Evolutionary conservation across 1,284 basidiomycete species (phyloP).

Genomic region (Pseudozyma pruni): DNA sequence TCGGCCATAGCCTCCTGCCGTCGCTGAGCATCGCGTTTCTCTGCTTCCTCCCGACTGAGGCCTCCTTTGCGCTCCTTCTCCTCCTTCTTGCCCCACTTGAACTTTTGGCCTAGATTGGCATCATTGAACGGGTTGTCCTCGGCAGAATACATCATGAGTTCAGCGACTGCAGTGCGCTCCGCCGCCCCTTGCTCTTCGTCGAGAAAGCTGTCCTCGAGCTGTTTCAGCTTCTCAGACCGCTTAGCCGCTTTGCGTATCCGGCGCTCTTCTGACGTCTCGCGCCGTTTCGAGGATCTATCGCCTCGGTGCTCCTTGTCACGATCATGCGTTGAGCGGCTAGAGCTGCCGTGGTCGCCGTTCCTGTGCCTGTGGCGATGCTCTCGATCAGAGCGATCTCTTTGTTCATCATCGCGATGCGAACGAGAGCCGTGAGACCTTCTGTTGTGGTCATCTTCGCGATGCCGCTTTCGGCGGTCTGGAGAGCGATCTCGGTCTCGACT

Average conservation of each 20-base stretch:
- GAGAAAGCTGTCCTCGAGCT: slow-evolving; percentile 32
- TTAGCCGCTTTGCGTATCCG: slow-evolving; percentile 56
- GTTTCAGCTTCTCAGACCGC: slow-evolving; percentile 36
- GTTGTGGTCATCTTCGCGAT: slow-evolving; percentile 19
- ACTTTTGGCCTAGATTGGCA: slow-evolving; percentile 89
- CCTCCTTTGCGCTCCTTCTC: slow-evolving; percentile 94
- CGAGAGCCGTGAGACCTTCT: slow-evolving; percentile 20
- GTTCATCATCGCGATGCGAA: slow-evolving; percentile 11
- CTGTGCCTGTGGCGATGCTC: slow-evolving; percentile 24
- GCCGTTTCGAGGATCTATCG: slow-evolving; percentile 25
- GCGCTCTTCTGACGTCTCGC: slow-evolving; percentile 56
- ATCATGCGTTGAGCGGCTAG: slow-evolving; percentile 21
- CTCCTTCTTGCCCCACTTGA: slow-evolving; percentile 97
- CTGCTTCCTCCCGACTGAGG: slow-evolving; percentile 81
- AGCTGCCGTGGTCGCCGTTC: slow-evolving; percentile 20
- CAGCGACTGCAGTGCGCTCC: slow-evolving; percentile 57
- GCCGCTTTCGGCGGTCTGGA: slow-evolving; percentile 29
- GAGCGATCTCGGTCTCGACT: slow-evolving; percentile 18
- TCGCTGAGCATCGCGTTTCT: slow-evolving; percentile 81
- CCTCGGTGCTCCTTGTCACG: slow-evolving; percentile 20
- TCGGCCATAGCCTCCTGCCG: slow-evolving; percentile 87
- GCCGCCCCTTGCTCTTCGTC: slow-evolving; percentile 48
- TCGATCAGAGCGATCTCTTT: slow-evolving; percentile 17
- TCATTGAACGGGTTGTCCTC: slow-evolving; percentile 98
- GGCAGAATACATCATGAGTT: slow-evolving; percentile 77